Conservation (phyloP, 768 basidiomycete genomes). For the Suillus subalutaceus region DNA sequence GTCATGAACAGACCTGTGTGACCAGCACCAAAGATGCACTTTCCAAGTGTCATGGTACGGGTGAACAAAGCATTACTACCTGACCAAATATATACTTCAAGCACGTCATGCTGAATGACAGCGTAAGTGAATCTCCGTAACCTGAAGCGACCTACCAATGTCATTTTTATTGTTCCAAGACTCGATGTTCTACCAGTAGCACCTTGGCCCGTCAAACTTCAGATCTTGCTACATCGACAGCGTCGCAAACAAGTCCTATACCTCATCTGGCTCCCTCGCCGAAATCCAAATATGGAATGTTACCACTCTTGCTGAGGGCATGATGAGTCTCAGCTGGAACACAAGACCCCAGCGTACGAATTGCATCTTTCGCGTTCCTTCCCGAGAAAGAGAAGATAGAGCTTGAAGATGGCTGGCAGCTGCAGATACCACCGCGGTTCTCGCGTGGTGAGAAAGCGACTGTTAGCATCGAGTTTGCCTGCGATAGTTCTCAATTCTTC, state of each 20-base stretch:
- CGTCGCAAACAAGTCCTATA: conserved; percentile 19
- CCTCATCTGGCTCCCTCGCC: conserved; percentile 15
- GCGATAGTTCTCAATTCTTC: conserved; percentile 13
- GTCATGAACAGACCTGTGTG: background rate
- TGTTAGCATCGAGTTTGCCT: conserved; percentile 19
- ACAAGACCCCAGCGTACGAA: conserved; percentile 12
- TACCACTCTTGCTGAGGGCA: conserved; percentile 7
- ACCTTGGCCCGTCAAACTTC: conserved; percentile 15
- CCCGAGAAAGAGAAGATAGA: conserved; percentile 6
- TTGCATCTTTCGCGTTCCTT: conserved; percentile 13
- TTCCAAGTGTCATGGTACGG: background rate
- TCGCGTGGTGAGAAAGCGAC: conserved; percentile 10
- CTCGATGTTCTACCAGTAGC: conserved; percentile 25
- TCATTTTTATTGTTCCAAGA: conserved; percentile 14
- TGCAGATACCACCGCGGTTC: conserved; percentile 13
- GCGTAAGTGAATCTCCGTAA: background rate
- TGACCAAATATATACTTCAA: no score
- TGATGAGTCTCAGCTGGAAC: conserved; percentile 19
- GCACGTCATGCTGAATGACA: background rate
- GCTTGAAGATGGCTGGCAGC: conserved; percentile 11
- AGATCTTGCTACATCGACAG: conserved; percentile 19
- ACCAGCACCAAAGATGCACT: background rate
- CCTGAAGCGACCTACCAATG: background rate
- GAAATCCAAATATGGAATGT: conserved; percentile 24
- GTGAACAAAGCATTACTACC: background rate